Base-by-base conservation (phyloP, 371 early-diverging fungal species). In the Actinomortierella wolfii region DNA sequence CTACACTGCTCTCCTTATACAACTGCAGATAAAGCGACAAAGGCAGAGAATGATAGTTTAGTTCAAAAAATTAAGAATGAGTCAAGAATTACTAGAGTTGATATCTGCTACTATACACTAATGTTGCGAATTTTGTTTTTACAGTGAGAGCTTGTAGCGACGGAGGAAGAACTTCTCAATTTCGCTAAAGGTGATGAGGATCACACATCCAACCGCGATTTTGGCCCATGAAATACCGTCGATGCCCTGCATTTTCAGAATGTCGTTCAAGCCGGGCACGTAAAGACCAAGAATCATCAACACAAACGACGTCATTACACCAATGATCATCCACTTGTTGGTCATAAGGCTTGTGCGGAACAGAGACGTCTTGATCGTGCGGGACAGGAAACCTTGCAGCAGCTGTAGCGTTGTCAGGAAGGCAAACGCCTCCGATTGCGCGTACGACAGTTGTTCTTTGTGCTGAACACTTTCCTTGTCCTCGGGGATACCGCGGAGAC, bases 401-500 rank as follows among this genome's bases (percentile, higher is more conserved):
- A 96, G 77, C 76, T 95, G 95, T 62, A 95, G 75, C 1, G 86
- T 81, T 8, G 92, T 94, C 52, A 95, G 76, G 20, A 85, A 79
- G 23, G 85, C 77, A 77, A 94, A 95, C 6, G 94, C 87, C 48
- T 91, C 71, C 1, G 83, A 81, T 21, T 80, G 78, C 2, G 83
- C 77, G 41, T 77, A 76, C 0, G 52, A 59, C 15, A 68, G 42
- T 20, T 66, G 47, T 41, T 51, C 74, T 6, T 34, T 4, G 7
- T 11, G 11, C 34, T 34, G 34, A 34, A 6, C 34, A 34, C 4
- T 25, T 25, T 59, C 40, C 2, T 44, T 4, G 18, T 62, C 59
- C 49, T 46, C 24, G 14, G 34, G 51, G 34, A 56, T 9, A 2
- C 63, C 57, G 6, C 57, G 50, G 29, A 63, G 67, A 1, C 63